phyloP scores from a whole-genome alignment of 805 yeast genomes.

The Candida sithepensis region DNA sequence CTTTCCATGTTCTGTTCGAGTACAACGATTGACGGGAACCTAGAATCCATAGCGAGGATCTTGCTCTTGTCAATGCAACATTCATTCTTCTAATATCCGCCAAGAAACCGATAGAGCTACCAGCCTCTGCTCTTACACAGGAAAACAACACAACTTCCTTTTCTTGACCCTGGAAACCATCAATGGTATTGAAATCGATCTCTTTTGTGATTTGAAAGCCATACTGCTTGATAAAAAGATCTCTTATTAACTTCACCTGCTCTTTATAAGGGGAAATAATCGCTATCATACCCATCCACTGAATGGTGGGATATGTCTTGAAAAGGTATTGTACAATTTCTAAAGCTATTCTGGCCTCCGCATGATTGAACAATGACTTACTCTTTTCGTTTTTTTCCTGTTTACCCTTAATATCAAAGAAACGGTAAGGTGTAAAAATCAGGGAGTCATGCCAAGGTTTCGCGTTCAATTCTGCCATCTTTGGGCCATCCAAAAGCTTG shows the following conservation, averaged over 20 bases:
- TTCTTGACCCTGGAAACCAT: conserved; percentile 98
- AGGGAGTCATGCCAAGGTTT: conserved; percentile 71
- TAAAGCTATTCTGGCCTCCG: conserved; percentile 72
- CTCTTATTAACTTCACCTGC: conserved; percentile 62
- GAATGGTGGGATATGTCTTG: conserved; percentile 40
- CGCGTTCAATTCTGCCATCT: conserved; percentile 54
- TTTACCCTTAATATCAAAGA: conserved; percentile 64
- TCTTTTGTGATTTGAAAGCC: conserved; percentile 62
- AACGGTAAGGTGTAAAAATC: conserved; percentile 69
- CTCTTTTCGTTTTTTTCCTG: conserved; percentile 66
- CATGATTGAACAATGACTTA: conserved; percentile 64
- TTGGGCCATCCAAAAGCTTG: conserved; percentile 70
- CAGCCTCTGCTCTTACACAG: conserved; percentile 82
- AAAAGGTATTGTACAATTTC: conserved; percentile 60
- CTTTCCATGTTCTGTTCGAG: conserved; percentile 69
- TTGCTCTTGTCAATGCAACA: conserved; percentile 93
- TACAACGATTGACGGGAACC: conserved; percentile 71
- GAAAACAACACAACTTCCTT: conserved; percentile 91
- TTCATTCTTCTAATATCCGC: conserved; percentile 94
- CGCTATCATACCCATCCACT: conserved; percentile 76
- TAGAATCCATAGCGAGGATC: conserved; percentile 85
- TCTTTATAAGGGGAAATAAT: conserved; percentile 93
- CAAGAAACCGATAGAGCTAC: conserved; percentile 70
- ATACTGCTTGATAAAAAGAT: conserved; percentile 51
- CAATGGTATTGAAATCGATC: conserved; percentile 90